phyloP scores from a whole-genome alignment of 441 rosid genomes.

The Breynia disticha region DNA sequence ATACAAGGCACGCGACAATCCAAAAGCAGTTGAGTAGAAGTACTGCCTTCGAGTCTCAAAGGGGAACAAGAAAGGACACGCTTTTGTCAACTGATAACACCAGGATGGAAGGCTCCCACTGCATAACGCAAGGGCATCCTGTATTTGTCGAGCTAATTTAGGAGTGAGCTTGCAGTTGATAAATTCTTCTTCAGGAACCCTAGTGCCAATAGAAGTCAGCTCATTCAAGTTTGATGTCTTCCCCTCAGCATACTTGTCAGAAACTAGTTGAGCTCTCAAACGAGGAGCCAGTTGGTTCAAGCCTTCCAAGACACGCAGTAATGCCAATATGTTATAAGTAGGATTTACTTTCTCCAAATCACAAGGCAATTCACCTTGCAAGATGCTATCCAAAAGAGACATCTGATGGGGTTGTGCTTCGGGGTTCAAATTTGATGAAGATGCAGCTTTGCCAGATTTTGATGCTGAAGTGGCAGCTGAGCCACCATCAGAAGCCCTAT shows the following conservation, averaged over 20 bases:
- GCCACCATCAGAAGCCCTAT: conserved; percentile 52
- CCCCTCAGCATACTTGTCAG: conserved; percentile 71
- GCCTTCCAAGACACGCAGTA: conserved; percentile 85
- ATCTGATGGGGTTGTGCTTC: conserved; percentile 43
- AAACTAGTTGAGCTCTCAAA: conserved; percentile 56
- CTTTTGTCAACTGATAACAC: conserved; percentile 95
- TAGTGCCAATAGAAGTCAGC: conserved; percentile 38
- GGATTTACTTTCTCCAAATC: conserved; percentile 90
- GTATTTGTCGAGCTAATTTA: conserved; percentile 95
- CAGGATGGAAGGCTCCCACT: conserved; percentile 98
- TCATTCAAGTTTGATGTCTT: conserved; percentile 46
- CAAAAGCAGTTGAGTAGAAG: conserved; percentile 98
- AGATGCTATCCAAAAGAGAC: conserved; percentile 89
- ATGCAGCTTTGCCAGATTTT: conserved; percentile 48
- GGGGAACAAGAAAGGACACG: conserved; percentile 98
- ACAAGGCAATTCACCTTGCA: conserved; percentile 94
- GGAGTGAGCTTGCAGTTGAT: conserved; percentile 92
- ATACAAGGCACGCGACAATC: conserved; percentile 90
- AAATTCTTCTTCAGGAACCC: conserved; percentile 77
- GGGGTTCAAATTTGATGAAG: conserved; percentile 38
- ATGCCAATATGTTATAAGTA: conserved; percentile 79
- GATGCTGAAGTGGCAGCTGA: conserved; percentile 41
- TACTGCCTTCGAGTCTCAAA: conserved; percentile 96
- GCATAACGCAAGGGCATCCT: conserved; percentile 98
- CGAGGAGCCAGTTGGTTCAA: conserved; percentile 92